Conservation (phyloP, 2,329 filamentous ascomycete genomes). For the Aspergillus awamori region DNA sequence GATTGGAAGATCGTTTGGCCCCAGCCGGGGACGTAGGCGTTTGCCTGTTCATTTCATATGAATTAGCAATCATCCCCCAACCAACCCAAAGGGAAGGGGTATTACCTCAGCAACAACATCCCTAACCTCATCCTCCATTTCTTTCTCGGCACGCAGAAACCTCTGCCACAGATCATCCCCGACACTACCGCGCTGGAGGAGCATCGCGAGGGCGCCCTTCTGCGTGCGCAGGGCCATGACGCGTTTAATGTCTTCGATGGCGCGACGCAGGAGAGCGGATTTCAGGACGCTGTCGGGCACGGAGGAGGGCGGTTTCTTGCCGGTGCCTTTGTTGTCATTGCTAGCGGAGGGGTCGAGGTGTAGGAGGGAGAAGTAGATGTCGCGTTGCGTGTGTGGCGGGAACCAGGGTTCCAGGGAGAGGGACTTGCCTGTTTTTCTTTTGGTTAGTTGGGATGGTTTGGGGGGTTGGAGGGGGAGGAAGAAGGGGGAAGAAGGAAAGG, state of each 20-base stretch:
- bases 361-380: constrained; percentile 90
- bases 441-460: constrained; percentile 15
- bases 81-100: constrained; percentile 17
- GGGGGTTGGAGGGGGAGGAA: neutral
- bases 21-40: constrained; percentile 85
- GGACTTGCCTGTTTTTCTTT: constrained; percentile 64
- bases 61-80: neutral
- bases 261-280: constrained; percentile 83
- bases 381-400: constrained; percentile 82
- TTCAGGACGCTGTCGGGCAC: constrained; percentile 85
- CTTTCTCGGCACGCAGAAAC: constrained; percentile 89
- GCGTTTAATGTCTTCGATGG: constrained; percentile 88
- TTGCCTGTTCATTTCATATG: constrained; percentile 56
- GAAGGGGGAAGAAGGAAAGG: neutral
- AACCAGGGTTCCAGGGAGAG: constrained; percentile 94
- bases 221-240: constrained; percentile 85
- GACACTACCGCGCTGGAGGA: constrained; percentile 88
- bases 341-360: constrained; percentile 66
- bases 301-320: constrained; percentile 46
- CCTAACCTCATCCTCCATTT: constrained; percentile 93
- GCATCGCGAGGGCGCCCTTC: constrained; percentile 80
- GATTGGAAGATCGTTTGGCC: constrained; percentile 95
- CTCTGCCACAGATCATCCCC: constrained; percentile 96
- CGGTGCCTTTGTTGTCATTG: constrained; percentile 62
- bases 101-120: constrained; percentile 89